phyloP scores from a whole-genome alignment of 2,329 filamentous ascomycete genomes.

The Microdochium bolleyi region DNA sequence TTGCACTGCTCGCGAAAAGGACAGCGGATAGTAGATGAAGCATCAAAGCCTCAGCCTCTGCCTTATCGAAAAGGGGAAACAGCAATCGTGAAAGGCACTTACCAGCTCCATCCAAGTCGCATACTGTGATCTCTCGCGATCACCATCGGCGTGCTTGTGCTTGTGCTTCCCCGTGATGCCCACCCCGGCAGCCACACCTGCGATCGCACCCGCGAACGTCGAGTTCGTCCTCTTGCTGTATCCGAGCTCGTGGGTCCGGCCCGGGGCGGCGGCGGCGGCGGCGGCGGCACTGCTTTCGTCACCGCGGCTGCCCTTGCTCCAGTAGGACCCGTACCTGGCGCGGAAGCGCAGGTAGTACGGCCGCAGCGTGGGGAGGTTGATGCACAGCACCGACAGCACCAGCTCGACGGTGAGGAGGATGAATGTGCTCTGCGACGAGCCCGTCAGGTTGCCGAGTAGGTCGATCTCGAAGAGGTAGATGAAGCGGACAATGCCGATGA shows the following conservation, averaged over 20 bases:
- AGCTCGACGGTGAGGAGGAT: slow-evolving; percentile 3
- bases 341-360: slow-evolving; percentile 1
- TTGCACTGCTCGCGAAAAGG: no score
- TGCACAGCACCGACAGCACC: slow-evolving; percentile 1
- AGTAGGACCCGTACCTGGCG: not conserved
- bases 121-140: not conserved
- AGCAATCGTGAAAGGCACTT: not conserved
- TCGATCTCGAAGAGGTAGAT: slow-evolving; percentile 1
- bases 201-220: not conserved
- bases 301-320: not conserved
- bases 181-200: no score
- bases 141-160: not conserved
- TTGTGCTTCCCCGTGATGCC: not conserved
- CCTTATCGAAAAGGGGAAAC: not conserved
- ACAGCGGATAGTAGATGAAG: no score
- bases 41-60: no score
- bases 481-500: slow-evolving; percentile 1
- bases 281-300: not conserved
- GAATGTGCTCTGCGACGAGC: slow-evolving; percentile 1
- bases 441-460: not conserved
- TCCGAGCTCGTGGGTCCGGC: not conserved
- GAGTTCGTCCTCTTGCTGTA: no score
- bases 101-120: not conserved
- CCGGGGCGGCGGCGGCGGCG: not conserved
- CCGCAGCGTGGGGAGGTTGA: slow-evolving; percentile 2